phyloP scores from a whole-genome alignment of 768 basidiomycete species.

The Tubosaeta sp. region DNA sequence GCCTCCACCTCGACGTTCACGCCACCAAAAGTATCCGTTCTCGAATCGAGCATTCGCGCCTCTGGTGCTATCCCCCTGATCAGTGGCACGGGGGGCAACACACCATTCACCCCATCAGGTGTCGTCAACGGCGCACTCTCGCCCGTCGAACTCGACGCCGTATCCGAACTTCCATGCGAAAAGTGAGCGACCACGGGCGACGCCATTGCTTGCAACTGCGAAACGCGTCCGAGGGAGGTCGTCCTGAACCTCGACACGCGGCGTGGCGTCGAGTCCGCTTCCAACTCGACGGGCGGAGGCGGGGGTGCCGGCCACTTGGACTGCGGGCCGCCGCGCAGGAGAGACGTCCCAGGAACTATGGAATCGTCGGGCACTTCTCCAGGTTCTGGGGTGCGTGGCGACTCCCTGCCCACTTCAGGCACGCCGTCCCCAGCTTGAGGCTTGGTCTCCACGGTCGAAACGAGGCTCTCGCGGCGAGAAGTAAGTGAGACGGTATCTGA shows the following conservation, averaged over 20 bases:
- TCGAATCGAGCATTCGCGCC: conserved; percentile 26
- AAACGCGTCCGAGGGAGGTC: conserved; percentile 27
- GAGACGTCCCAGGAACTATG: conserved; percentile 12
- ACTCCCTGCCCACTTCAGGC: neutral
- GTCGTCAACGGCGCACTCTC: conserved; percentile 18
- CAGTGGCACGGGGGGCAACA: neutral
- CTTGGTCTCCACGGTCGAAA: conserved; percentile 10
- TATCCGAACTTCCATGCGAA: conserved; percentile 32
- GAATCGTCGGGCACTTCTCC: conserved; percentile 12
- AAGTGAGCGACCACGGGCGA: conserved; percentile 51
- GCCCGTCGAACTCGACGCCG: conserved; percentile 31
- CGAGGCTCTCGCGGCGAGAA: conserved; percentile 12
- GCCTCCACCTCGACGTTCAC: conserved; percentile 10
- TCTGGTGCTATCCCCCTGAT: conserved; percentile 23
- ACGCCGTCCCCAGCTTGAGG: neutral
- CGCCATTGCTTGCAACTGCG: conserved; percentile 26
- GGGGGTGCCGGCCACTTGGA: conserved; percentile 32
- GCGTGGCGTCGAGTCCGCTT: conserved; percentile 20
- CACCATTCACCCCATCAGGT: conserved; percentile 15
- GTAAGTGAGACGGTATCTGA: conserved; percentile 22
- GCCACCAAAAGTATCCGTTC: conserved; percentile 38
- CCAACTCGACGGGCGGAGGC: conserved; percentile 26
- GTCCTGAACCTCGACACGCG: conserved; percentile 27
- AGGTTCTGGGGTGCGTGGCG: conserved; percentile 7
- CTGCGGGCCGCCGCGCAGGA: conserved; percentile 16